These are phyloP conservation scores for Exophiala alcalophila DNA, from an alignment of 2,329 filamentous ascomycete genomes.

Conservation along the genomic window DNA sequence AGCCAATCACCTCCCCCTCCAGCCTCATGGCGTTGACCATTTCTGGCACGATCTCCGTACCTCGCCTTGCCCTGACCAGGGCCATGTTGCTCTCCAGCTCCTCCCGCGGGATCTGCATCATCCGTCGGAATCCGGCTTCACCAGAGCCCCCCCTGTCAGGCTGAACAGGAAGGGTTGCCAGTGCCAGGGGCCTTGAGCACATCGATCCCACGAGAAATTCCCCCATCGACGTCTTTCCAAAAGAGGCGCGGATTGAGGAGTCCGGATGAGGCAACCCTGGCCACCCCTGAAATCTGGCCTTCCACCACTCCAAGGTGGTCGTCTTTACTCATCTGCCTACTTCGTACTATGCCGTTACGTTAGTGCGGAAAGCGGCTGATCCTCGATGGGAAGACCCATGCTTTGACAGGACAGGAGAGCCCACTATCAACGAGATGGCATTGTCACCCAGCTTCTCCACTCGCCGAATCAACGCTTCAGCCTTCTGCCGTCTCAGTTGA, in stretches of 20 bases:
- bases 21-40: constrained; percentile 36
- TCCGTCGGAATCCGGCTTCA: constrained; percentile 47
- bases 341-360: too few species aligned
- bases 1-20: constrained; percentile 35
- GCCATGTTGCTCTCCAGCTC: constrained; percentile 40
- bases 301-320: constrained; percentile 31
- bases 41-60: constrained; percentile 32
- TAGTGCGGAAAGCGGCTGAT: too few species aligned
- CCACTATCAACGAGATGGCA: constrained; percentile 30
- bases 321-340: constrained; percentile 3
- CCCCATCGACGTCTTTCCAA: constrained; percentile 56
- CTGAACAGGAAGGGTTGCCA: constrained; percentile 54
- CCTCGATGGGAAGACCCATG: too few species aligned
- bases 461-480: constrained; percentile 44
- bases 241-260: constrained; percentile 53
- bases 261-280: constrained; percentile 30
- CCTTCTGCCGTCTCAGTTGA: constrained; percentile 52
- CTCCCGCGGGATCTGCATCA: constrained; percentile 35
- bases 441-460: constrained; percentile 27
- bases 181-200: constrained; percentile 54
- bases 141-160: constrained; percentile 50
- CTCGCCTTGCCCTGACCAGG: constrained; percentile 33
- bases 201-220: constrained; percentile 53
- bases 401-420: constrained; percentile 44
- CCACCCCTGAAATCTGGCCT: constrained; percentile 20